Evolutionary conservation across 2,329 filamentous ascomycete genomes (phyloP).

Genomic region (Monosporascus cannonballus): DNA sequence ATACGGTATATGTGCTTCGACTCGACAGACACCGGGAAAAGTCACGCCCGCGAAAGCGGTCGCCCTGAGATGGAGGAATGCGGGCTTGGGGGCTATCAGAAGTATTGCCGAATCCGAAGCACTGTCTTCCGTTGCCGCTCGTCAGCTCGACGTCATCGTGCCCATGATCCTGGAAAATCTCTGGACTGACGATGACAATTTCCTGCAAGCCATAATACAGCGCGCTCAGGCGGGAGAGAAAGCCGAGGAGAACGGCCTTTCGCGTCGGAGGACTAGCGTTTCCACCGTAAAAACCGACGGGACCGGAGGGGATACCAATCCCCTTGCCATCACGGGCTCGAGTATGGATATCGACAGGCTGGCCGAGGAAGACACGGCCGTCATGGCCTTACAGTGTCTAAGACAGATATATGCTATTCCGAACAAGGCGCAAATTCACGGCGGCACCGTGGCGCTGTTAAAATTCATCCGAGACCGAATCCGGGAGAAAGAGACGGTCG

Average conservation of each 20-base stretch:
- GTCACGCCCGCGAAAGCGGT: constrained; percentile 62
- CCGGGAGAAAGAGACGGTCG: constrained; percentile 41
- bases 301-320: constrained; percentile 56
- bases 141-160: constrained; percentile 72
- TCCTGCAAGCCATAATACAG: constrained; percentile 62
- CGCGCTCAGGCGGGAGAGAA: constrained; percentile 64
- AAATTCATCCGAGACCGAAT: constrained; percentile 64
- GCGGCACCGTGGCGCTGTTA: constrained; percentile 67
- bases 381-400: constrained; percentile 79
- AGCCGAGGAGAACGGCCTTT: constrained; percentile 55
- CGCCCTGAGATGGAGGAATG: constrained; percentile 70
- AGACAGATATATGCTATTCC: constrained; percentile 80
- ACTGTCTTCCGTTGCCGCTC: constrained; percentile 66
- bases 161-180: constrained; percentile 84
- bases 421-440: constrained; percentile 74
- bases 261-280: constrained; percentile 68
- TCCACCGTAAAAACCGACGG: constrained; percentile 71
- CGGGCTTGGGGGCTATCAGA: constrained; percentile 71
- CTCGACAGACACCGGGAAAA: constrained; percentile 46
- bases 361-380: constrained; percentile 81
- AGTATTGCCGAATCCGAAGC: constrained; percentile 76
- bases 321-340: constrained; percentile 69
- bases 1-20: constrained; percentile 76
- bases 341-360: constrained; percentile 83
- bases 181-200: constrained; percentile 66